These are phyloP conservation scores for Scheffersomyces quercinus DNA, from an alignment of 1,139 yeast genomes.

Conservation along the genomic window DNA sequence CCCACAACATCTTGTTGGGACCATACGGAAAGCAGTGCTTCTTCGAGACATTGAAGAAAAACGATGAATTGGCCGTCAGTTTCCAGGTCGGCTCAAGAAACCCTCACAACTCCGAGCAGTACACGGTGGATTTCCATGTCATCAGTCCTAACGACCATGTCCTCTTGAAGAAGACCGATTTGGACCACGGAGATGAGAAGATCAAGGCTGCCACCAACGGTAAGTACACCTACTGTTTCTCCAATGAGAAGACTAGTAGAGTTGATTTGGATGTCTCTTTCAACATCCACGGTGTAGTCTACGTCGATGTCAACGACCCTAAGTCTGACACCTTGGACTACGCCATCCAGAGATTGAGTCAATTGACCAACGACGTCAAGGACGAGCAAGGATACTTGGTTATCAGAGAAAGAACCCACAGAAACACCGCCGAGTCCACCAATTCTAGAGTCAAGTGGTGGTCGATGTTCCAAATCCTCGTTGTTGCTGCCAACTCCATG, in stretches of 20 bases:
- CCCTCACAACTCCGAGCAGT: slow-evolving; percentile 74
- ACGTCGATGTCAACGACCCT: slow-evolving; percentile 82
- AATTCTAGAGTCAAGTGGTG: slow-evolving; percentile 98
- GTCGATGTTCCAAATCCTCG: slow-evolving; percentile 87
- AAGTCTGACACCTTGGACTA: slow-evolving; percentile 81
- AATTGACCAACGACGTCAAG: slow-evolving; percentile 80
- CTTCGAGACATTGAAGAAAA: slow-evolving; percentile 75
- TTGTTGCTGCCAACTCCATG: slow-evolving; percentile 81
- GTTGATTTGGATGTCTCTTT: slow-evolving; percentile 90
- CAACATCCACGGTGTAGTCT: slow-evolving; percentile 91
- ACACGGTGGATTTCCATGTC: slow-evolving; percentile 72
- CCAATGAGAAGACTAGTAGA: slow-evolving; percentile 74
- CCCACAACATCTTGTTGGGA: slow-evolving; percentile 84
- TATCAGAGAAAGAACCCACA: slow-evolving; percentile 94
- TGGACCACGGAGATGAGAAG: slow-evolving; percentile 80
- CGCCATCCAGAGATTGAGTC: slow-evolving; percentile 75
- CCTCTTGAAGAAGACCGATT: slow-evolving; percentile 50
- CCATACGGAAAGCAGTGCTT: slow-evolving; percentile 88
- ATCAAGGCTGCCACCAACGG: slow-evolving; percentile 68
- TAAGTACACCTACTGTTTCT: slow-evolving; percentile 85
- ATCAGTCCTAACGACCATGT: slow-evolving; percentile 61
- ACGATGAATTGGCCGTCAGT: slow-evolving; percentile 84
- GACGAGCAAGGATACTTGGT: slow-evolving; percentile 93
- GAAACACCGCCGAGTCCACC: slow-evolving; percentile 98
- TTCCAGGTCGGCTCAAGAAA: slow-evolving; percentile 95